Conservation (phyloP, 352 stramenopile genomes). For the Phytophthora idaei region DNA sequence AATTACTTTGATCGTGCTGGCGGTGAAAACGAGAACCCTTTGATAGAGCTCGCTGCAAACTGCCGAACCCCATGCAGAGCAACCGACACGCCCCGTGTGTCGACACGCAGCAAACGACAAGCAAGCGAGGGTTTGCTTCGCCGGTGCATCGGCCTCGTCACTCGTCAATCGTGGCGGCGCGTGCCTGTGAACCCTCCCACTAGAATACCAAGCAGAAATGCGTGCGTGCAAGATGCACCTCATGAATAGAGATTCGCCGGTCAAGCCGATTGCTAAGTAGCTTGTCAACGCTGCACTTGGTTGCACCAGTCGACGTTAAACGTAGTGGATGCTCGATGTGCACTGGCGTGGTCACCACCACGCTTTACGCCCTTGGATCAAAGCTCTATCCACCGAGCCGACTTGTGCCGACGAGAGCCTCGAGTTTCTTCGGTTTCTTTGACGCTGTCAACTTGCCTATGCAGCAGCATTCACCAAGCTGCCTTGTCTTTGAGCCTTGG, state of each 20-base stretch:
- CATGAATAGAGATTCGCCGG: neutral
- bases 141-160: neutral
- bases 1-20: neutral
- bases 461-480: conserved; percentile 3
- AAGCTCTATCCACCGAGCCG: neutral
- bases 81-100: neutral
- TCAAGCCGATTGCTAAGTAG: conserved; percentile 15
- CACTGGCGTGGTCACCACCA: too few species aligned
- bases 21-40: neutral
- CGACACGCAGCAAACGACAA: conserved; percentile 10
- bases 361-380: too few species aligned
- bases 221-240: neutral
- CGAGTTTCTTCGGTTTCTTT: neutral
- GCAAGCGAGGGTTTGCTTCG: conserved; percentile 1
- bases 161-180: conserved; percentile 15
- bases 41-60: neutral
- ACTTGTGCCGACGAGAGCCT: neutral
- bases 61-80: too few species aligned
- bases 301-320: conserved; percentile 16
- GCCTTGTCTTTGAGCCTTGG: conserved; percentile 11
- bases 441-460: conserved; percentile 7
- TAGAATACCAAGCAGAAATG: conserved; percentile 22
- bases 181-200: conserved; percentile 22
- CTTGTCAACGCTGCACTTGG: conserved; percentile 1
- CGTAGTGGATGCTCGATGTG: neutral